Evolutionary conservation across 768 basidiomycete genomes (phyloP).

Genomic region (Sarcodon aspratus): DNA sequence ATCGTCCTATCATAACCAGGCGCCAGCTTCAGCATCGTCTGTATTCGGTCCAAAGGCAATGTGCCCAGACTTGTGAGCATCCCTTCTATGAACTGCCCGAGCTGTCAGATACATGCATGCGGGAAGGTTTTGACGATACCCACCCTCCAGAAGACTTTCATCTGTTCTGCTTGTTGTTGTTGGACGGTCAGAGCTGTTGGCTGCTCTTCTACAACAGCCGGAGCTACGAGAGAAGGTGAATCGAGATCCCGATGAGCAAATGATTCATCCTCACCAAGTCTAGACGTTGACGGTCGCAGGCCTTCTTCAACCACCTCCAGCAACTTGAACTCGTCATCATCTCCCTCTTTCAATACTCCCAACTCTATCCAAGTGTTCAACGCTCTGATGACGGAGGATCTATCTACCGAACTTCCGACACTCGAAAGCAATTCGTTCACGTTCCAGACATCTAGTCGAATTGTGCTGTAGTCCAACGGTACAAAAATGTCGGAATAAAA

Average conservation of each 20-base stretch:
- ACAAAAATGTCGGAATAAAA: background rate
- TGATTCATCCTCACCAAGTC: background rate
- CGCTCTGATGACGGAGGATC: conserved; percentile 56
- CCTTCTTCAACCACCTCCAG: conserved; percentile 52
- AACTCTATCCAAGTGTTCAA: conserved; percentile 76
- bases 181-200: conserved; percentile 44
- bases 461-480: background rate
- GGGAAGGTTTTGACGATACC: conserved; percentile 7
- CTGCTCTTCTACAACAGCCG: conserved; percentile 29
- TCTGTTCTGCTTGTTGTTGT: conserved; percentile 76
- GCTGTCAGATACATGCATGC: background rate
- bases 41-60: conserved; percentile 73
- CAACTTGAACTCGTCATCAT: conserved; percentile 46
- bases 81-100: conserved; percentile 69
- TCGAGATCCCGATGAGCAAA: background rate
- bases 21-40: conserved; percentile 77
- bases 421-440: conserved; percentile 53
- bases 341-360: conserved; percentile 67
- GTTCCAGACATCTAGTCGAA: conserved; percentile 50
- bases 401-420: conserved; percentile 51
- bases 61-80: conserved; percentile 83
- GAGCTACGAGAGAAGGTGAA: background rate
- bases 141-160: conserved; percentile 85
- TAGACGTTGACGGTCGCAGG: conserved; percentile 10
- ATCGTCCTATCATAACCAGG: conserved; percentile 71